Percentiles rank a stretch among this genome's conserved stretches.
Conservation (phyloP, 805 yeast genomes). For the Suhomyces xylopsoci region DNA sequence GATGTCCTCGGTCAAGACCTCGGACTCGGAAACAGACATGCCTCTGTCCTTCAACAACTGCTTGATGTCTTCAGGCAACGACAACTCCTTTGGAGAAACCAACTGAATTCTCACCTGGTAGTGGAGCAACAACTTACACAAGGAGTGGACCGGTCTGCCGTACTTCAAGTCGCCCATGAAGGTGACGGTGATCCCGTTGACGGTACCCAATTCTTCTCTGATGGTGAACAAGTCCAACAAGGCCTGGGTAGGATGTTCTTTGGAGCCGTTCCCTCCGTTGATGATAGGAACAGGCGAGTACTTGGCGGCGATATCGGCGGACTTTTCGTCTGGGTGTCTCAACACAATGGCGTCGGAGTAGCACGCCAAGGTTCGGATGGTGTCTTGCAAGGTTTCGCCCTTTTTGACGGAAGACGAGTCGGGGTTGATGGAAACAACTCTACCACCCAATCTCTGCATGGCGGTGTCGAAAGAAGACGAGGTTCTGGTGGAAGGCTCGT, state of each 20-base stretch:
- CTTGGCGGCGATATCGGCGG: conserved; percentile 92
- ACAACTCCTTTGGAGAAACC: conserved; percentile 85
- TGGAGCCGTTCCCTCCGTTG: conserved; percentile 96
- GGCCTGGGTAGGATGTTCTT: conserved; percentile 99
- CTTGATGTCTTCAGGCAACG: conserved; percentile 73
- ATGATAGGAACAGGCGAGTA: conserved; percentile 95
- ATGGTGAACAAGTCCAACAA: conserved; percentile 95
- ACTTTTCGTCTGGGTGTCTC: conserved; percentile 92
- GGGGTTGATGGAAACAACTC: conserved; percentile 84
- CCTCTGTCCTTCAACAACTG: conserved; percentile 63
- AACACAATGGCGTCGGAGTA: conserved; percentile 95
- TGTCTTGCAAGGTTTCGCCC: conserved; percentile 97
- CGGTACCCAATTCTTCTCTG: conserved; percentile 98
- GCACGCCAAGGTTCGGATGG: conserved; percentile 90
- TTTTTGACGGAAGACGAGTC: conserved; percentile 91
- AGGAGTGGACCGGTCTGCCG: conserved; percentile 98
- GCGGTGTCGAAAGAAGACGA: conserved; percentile 97
- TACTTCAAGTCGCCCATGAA: conserved; percentile 98
- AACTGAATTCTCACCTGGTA: conserved; percentile 92
- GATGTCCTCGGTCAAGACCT: conserved; percentile 76
- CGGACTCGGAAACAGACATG: conserved; percentile 71
- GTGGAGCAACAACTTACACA: conserved; percentile 83
- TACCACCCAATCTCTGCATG: conserved; percentile 99
- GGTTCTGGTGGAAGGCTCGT: conserved; percentile 98
- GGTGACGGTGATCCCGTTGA: conserved; percentile 95